Conservation (phyloP, 768 basidiomycete genomes). For the Kockovaella imperatae region DNA sequence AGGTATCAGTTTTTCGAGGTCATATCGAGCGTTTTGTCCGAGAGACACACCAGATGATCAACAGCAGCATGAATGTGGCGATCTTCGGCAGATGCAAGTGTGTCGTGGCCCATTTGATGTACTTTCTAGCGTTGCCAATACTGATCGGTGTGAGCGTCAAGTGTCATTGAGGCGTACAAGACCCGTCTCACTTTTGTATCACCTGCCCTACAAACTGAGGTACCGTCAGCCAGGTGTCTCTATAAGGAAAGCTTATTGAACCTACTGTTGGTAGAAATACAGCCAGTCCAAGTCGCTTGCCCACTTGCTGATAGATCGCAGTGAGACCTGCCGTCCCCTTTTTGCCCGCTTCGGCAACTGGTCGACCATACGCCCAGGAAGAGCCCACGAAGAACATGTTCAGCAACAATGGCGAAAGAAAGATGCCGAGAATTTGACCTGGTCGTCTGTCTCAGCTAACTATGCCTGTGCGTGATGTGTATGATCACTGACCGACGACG, state of each 20-base stretch:
- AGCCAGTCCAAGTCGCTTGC: conserved; percentile 27
- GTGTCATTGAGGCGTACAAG: neutral
- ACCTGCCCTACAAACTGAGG: conserved; percentile 30
- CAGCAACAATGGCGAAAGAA: conserved; percentile 31
- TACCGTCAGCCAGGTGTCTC: neutral
- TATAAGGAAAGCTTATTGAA: neutral
- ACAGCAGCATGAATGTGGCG: conserved; percentile 28
- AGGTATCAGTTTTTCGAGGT: neutral
- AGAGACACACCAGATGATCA: conserved; percentile 37
- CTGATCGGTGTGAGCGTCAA: neutral
- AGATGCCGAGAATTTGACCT: conserved; percentile 31
- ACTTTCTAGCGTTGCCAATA: conserved; percentile 17
- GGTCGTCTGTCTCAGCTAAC: neutral
- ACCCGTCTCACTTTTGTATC: conserved; percentile 21
- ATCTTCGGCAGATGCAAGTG: conserved; percentile 22
- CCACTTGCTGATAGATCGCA: conserved; percentile 31
- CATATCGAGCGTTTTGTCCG: too few relatives aligned
- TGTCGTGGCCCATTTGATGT: conserved; percentile 19
- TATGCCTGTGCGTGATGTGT: too few relatives aligned
- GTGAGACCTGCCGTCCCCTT: conserved; percentile 21
- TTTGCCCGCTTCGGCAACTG: conserved; percentile 19
- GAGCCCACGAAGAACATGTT: conserved; percentile 23
- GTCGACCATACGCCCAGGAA: conserved; percentile 27
- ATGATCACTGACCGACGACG: conserved; percentile 21
- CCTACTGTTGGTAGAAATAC: conserved; percentile 32